phyloP scores from a whole-genome alignment of 2,329 filamentous ascomycete genomes.

The Aspergillus sp. region DNA sequence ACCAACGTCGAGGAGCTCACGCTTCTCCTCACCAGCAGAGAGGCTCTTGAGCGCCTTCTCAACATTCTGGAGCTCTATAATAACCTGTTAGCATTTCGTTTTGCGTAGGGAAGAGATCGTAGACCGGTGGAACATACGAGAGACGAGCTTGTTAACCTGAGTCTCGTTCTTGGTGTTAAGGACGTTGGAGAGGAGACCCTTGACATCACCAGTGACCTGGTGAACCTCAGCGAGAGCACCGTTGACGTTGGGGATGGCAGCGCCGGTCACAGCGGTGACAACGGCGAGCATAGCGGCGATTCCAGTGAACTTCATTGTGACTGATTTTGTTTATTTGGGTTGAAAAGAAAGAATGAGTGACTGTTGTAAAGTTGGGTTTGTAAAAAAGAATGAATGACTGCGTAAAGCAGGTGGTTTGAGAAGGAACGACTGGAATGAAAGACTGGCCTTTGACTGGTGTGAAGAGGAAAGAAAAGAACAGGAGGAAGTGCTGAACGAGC shows the following conservation, averaged over 20 bases:
- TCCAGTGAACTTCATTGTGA: conserved; percentile 33
- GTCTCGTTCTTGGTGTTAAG: conserved; percentile 6
- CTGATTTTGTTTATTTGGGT: conserved; percentile 4
- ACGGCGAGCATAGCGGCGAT: conserved; percentile 25
- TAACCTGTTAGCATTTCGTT: not conserved
- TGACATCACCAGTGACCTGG: conserved; percentile 9
- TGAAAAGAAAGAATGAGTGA: conserved; percentile 17
- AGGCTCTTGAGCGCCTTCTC: conserved; percentile 3
- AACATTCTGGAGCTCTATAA: not conserved
- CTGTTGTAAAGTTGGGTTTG: conserved; percentile 3
- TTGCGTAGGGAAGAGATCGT: not conserved
- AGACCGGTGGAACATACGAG: not conserved
- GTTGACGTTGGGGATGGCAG: conserved; percentile 20
- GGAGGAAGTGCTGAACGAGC: not conserved
- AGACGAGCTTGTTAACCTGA: conserved; percentile 7
- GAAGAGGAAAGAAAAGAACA: conserved; percentile 3
- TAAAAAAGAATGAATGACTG: conserved; percentile 7
- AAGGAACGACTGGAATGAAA: conserved; percentile 18
- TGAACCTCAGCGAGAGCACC: conserved; percentile 9
- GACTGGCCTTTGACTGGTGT: conserved; percentile 14
- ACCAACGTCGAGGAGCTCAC: not conserved
- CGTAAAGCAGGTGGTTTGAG: conserved; percentile 1
- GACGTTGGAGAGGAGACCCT: conserved; percentile 5
- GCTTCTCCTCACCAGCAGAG: not conserved
- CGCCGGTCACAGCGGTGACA: conserved; percentile 22